Evolutionary conservation across 306 rosid species (phyloP).

Genomic region (Comarum palustre): DNA sequence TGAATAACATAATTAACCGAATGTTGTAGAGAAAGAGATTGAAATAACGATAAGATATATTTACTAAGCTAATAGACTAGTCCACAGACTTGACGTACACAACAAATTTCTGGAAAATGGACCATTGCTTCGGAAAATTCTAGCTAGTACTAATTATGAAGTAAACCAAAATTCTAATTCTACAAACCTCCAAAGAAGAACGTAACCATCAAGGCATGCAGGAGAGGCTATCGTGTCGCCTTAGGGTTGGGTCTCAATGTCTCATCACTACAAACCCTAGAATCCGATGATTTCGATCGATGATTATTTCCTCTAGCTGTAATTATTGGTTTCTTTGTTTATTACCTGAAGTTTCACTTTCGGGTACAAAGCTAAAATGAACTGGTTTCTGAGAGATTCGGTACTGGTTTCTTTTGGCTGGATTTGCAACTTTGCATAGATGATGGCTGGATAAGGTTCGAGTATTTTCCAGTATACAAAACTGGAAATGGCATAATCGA

Average conservation of each 20-base stretch:
- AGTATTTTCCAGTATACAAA: background rate
- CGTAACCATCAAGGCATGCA: slow-evolving; percentile 11
- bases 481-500: background rate
- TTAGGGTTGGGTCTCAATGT: background rate
- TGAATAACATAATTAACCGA: no score
- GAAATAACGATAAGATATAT: background rate
- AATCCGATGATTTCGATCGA: background rate
- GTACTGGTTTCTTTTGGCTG: background rate
- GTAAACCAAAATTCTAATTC: background rate
- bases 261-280: background rate
- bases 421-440: background rate
- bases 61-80: background rate
- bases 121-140: no score
- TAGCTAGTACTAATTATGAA: background rate
- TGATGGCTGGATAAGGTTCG: slow-evolving; percentile 1
- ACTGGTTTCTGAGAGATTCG: background rate
- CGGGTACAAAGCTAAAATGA: background rate
- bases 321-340: background rate
- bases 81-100: background rate
- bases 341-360: background rate
- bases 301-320: background rate
- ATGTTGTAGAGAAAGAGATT: background rate
- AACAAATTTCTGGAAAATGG: background rate
- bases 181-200: slow-evolving; percentile 6
- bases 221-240: background rate